Conservation (phyloP, 306 rosid species). For the Dalbergia cochinchinensis region DNA sequence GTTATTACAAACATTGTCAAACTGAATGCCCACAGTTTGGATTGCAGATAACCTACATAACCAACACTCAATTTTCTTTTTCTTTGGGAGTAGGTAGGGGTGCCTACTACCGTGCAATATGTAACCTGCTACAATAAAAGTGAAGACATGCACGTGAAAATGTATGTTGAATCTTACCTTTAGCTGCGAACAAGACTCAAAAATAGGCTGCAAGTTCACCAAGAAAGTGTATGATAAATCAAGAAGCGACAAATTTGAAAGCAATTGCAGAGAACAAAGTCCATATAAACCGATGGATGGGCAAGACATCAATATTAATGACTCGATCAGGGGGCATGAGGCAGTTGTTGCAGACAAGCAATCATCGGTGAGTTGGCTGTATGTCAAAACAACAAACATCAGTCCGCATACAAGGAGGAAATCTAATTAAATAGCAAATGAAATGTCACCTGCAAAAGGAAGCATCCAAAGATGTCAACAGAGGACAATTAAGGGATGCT, state of each 20-base stretch:
- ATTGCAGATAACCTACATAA: not conserved
- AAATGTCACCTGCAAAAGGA: constrained; percentile 91
- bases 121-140: not conserved
- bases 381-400: constrained; percentile 47
- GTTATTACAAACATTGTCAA: not conserved
- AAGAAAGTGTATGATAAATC: constrained; percentile 96
- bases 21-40: not conserved
- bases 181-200: constrained; percentile 82
- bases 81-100: not conserved
- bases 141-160: not conserved
- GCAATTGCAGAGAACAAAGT: constrained; percentile 76
- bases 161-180: constrained; percentile 60
- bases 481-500: constrained; percentile 91
- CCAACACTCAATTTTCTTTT: not conserved
- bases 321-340: constrained; percentile 84
- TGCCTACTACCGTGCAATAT: not conserved
- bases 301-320: constrained; percentile 94
- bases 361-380: constrained; percentile 88
- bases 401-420: constrained; percentile 43
- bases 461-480: constrained; percentile 89
- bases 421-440: constrained; percentile 23
- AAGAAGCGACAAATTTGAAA: constrained; percentile 72
- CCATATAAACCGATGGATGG: constrained; percentile 87
- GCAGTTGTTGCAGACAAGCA: constrained; percentile 93
- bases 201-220: constrained; percentile 86